Base-by-base conservation (phyloP, 1,139 yeast species). In the Yamadazyma conglobata region DNA sequence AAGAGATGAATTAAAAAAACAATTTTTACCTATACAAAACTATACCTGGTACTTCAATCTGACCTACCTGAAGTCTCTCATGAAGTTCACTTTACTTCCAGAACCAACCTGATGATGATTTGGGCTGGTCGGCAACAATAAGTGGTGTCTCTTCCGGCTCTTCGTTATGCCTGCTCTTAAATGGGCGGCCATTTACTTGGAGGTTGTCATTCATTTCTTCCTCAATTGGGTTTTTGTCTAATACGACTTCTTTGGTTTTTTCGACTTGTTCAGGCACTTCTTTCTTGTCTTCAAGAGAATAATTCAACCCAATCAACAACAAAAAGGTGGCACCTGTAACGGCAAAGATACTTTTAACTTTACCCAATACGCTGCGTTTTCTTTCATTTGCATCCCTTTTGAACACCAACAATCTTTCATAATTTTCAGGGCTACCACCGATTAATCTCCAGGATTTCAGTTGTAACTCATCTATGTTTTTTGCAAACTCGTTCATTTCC, bases 361-460 rank as follows among this genome's bases (percentile, higher is more conserved):
- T 30, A 6, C 11, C 24, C 15, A 30, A 27, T 9, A 28, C 17
- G 8, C 34, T 21, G 25, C 19, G 23, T 25, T 10, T 20, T 8
- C 54, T 37, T 23, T 26, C 15, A 10, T 32, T 37, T 6, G 25
- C 20, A 24, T 19, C 32, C 60, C 47, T 30, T 46, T 45, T 33
- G 60, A 58, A 10, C 57, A 57, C 37, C 58, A 52, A 46, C 51
- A 54, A 22, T 37, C 52, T 54, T 17, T 49, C 50, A 12, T 46
- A 11, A 8, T 29, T 42, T 6, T 51, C 49, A 9, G 24, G 11
- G 3, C 48, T 52, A 17, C 64, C 52, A 3, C 71, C 72, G 30
- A 64, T 48, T 16, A 67, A 49, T 32, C 49, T 56, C 73, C 73
- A 68, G 13, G 54, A 47, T 22, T 47, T 49, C 13, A 43, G 47